These are phyloP conservation scores for Arthrobotrys conoides DNA, from an alignment of 2,329 filamentous ascomycete genomes.

Conservation along the genomic window DNA sequence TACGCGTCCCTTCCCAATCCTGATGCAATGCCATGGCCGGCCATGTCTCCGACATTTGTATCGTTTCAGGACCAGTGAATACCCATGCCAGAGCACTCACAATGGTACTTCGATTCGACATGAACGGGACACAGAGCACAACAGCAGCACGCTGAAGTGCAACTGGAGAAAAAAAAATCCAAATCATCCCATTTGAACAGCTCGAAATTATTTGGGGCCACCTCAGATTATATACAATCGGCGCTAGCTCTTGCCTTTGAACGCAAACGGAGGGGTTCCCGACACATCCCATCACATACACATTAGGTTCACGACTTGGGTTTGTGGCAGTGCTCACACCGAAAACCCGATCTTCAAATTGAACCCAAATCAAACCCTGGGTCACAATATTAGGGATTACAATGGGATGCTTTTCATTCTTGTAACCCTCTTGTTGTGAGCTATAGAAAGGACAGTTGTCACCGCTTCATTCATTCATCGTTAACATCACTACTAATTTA, in stretches of 20 bases:
- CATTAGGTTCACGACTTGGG: constrained; percentile 21
- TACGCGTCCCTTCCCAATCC: constrained; percentile 57
- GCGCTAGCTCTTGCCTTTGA: constrained; percentile 54
- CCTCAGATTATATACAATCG: constrained; percentile 51
- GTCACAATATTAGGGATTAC: background rate
- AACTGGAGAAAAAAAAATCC: constrained; percentile 37
- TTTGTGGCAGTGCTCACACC: constrained; percentile 56
- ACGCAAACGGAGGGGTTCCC: constrained; percentile 47
- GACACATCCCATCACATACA: constrained; percentile 26
- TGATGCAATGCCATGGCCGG: constrained; percentile 49
- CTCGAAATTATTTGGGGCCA: constrained; percentile 51
- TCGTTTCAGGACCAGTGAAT: constrained; percentile 56
- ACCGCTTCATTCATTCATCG: background rate
- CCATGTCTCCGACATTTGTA: constrained; percentile 36
- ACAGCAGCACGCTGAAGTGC: constrained; percentile 11
- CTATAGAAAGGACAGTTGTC: background rate
- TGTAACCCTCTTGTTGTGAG: background rate
- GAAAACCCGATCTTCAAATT: constrained; percentile 24
- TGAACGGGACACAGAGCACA: constrained; percentile 39
- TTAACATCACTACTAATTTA: background rate
- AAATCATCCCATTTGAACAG: constrained; percentile 48
- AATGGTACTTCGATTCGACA: constrained; percentile 40
- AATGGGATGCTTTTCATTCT: no score
- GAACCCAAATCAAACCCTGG: constrained; percentile 35
- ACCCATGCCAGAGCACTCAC: constrained; percentile 23